These are phyloP conservation scores for Annona squamosa DNA, from an alignment of 164 flowering plant genomes.

Conservation along the genomic window DNA sequence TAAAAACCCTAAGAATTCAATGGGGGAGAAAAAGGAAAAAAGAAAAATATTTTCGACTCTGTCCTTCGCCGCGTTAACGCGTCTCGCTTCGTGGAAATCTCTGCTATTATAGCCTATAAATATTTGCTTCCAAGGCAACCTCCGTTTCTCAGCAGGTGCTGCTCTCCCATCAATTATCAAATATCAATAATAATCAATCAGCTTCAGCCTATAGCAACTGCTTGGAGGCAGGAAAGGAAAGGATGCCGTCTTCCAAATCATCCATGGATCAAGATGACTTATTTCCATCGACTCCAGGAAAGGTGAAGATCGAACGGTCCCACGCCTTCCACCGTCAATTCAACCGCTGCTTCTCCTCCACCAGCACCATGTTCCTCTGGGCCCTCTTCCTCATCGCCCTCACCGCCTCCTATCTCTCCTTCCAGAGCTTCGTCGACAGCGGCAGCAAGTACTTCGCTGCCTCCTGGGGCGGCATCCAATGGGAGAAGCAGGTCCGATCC, in stretches of 20 bases:
- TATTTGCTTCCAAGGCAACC: neutral
- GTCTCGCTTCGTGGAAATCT: conserved; percentile 5
- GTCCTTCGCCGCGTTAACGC: conserved; percentile 18
- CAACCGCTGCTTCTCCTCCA: conserved; percentile 18
- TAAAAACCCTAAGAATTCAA: neutral
- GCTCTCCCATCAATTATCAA: neutral
- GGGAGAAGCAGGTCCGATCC: conserved; percentile 22
- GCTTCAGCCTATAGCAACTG: neutral
- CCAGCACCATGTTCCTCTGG: conserved; percentile 28
- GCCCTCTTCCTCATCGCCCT: conserved; percentile 25
- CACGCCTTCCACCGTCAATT: conserved; percentile 19
- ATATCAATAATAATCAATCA: neutral
- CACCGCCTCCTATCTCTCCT: conserved; percentile 16
- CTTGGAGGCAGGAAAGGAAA: neutral
- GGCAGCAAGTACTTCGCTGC: conserved; percentile 13
- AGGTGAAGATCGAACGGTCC: conserved; percentile 31
- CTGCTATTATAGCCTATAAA: conserved; percentile 3
- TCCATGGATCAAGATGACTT: conserved; percentile 16
- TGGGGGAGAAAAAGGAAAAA: neutral
- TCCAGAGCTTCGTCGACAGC: conserved; percentile 17
- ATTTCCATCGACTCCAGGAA: conserved; percentile 37
- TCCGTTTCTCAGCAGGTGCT: conserved; percentile 10
- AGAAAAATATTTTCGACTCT: neutral
- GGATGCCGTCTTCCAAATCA: conserved; percentile 12
- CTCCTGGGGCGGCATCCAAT: conserved; percentile 19